Percentiles rank a stretch among this genome's conserved stretches.
Evolutionary conservation across 1,284 basidiomycete genomes (phyloP).

Genomic region (Ustilago sp.): DNA sequence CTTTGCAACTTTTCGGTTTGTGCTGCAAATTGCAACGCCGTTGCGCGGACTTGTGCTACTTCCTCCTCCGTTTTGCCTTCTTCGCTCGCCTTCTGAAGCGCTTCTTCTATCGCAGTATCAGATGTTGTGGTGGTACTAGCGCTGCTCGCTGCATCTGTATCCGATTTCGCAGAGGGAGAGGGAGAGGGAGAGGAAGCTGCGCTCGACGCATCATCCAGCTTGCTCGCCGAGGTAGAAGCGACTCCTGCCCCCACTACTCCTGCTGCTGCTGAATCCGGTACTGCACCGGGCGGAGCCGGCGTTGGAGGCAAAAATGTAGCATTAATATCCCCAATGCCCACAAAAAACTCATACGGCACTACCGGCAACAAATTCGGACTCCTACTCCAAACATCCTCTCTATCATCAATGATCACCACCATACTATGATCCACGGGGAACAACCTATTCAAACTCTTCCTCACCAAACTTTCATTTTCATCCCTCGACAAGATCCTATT

Average conservation of each 20-base stretch:
- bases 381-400: slow-evolving; percentile 97
- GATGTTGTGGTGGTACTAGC: slow-evolving; percentile 10
- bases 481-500: slow-evolving; percentile 90
- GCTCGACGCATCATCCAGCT: slow-evolving; percentile 18
- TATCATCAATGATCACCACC: slow-evolving; percentile 99
- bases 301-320: slow-evolving; percentile 86
- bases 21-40: slow-evolving; percentile 34
- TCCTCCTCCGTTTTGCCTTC: slow-evolving; percentile 32
- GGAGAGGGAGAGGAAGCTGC: slow-evolving; percentile 18
- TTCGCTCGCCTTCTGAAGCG: slow-evolving; percentile 18
- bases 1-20: slow-evolving; percentile 47
- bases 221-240: slow-evolving; percentile 13
- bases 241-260: not conserved
- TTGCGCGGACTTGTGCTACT: slow-evolving; percentile 19
- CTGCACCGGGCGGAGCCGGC: slow-evolving; percentile 42
- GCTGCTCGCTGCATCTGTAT: slow-evolving; percentile 7
- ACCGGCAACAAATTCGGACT: slow-evolving; percentile 94
- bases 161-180: slow-evolving; percentile 19
- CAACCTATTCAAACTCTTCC: slow-evolving; percentile 88
- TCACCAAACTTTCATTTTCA: slow-evolving; percentile 82
- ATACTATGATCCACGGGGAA: slow-evolving; percentile 94
- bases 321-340: slow-evolving; percentile 99
- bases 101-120: slow-evolving; percentile 15
- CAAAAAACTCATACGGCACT: slow-evolving; percentile 95
- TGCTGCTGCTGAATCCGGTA: slow-evolving; percentile 18